phyloP scores from a whole-genome alignment of 2,329 filamentous ascomycete genomes.

The Penicillium sp. region DNA sequence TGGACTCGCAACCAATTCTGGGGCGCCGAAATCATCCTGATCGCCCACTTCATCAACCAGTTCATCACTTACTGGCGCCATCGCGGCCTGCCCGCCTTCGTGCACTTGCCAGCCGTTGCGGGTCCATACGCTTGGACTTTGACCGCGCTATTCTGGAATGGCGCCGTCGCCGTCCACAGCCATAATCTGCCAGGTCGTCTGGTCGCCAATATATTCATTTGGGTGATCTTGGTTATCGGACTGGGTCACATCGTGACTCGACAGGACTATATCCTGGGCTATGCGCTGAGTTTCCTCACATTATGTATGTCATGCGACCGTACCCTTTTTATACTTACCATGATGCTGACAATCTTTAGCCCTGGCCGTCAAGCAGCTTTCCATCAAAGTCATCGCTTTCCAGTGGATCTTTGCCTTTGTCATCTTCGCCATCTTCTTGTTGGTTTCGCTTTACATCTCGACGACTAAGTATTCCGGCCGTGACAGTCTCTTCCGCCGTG shows the following conservation, averaged over 20 bases:
- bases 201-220: conserved; percentile 81
- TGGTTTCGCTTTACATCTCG: conserved; percentile 53
- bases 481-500: conserved; percentile 32
- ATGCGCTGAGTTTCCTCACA: conserved; percentile 66
- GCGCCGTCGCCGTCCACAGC: conserved; percentile 71
- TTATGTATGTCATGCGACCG: conserved; percentile 52
- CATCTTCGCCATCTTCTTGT: conserved; percentile 69
- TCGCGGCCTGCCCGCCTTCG: conserved; percentile 62
- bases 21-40: conserved; percentile 67
- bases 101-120: conserved; percentile 69
- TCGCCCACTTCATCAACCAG: conserved; percentile 79
- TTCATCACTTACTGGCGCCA: conserved; percentile 74
- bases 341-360: conserved; percentile 32
- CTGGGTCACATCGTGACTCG: conserved; percentile 67
- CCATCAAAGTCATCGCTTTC: conserved; percentile 65
- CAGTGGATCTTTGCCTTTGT: conserved; percentile 92
- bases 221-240: conserved; percentile 72
- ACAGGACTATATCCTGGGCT: conserved; percentile 73
- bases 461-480: conserved; percentile 32
- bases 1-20: conserved; percentile 72
- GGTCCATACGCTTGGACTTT: conserved; percentile 82
- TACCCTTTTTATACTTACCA: too few relatives aligned
- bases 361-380: conserved; percentile 71
- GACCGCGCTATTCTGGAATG: conserved; percentile 82
- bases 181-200: conserved; percentile 64